Evolutionary conservation across 371 early-diverging fungal species (phyloP), one percentile per base, ranked within the genome.

Genomic region (Mucor saturninus): DNA sequence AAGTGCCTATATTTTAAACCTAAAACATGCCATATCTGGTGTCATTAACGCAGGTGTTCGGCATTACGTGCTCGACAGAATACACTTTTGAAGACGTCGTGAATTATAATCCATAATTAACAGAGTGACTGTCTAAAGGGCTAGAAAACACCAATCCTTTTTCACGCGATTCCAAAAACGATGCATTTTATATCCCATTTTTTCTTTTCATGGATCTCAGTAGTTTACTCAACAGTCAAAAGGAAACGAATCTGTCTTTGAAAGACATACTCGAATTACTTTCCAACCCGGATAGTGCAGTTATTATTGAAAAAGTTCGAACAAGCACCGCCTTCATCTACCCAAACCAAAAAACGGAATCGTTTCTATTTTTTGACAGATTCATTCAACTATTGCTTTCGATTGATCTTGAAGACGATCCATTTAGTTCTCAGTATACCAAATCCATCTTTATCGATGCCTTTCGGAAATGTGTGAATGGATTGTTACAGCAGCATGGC

Each of bases 291-390:
- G 69, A 72, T 11, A 67, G 54, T 54, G 30, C 43, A 4, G 52
- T 40, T 15, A 74, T 65, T 2, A 35, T 79, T 5, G 61, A 72
- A 13, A 57, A 64, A 29, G 66, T 79, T 31, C 57, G 58, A 15
- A 61, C 58, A 7, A 64, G 63, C 21, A 65, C 74, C 14, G 61
- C 69, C 1, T 79, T 72, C 49, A 39, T 28, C 0, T 74, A 64
- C 30, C 76, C 76, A 11, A 5, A 32, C 5, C 35, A 50, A 15
- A 40, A 53, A 28, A 30, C 59, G 0, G 67, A 72, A 4, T 63
- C 74, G 0, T 79, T 73, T 66, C 55, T 37, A 14, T 79, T 65
- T 43, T 79, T 79, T 67, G 71, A 79, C 49, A 58, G 64, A 2
- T 76, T 70, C 46, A 65, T 79, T 38, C 76, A 65, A 35, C 49